Percentiles rank a stretch among this genome's conserved stretches.
These are phyloP conservation scores for Citrus medica DNA, from an alignment of 345 rosid species.

Conservation along the genomic window DNA sequence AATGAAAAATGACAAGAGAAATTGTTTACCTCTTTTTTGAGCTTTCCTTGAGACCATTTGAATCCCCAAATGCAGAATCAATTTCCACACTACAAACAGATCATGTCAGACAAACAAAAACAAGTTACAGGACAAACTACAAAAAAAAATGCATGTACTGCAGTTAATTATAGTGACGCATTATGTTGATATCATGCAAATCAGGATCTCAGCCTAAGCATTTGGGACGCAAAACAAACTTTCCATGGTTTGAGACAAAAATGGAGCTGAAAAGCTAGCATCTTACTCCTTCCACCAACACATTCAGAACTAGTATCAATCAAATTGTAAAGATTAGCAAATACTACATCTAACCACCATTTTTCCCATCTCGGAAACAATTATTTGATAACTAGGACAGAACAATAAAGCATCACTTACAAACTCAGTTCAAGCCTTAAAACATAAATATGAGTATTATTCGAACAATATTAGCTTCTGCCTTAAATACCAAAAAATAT, in stretches of 20 bases:
- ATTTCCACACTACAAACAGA: conserved; percentile 46
- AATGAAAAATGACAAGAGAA: not conserved
- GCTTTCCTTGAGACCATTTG: conserved; percentile 65
- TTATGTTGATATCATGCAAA: not conserved
- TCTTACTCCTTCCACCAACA: not conserved
- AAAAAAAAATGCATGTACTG: no score
- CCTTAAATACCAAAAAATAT: not conserved
- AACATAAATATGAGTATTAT: not conserved
- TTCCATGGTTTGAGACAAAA: not conserved
- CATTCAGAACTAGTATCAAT: not conserved
- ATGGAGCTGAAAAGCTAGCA: not conserved
- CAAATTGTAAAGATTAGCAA: not conserved
- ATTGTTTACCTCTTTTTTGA: conserved; percentile 71
- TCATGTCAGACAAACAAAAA: conserved; percentile 5
- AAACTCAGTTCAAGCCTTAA: not conserved
- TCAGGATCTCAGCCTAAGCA: not conserved
- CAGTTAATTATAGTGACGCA: not conserved
- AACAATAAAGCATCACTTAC: not conserved
- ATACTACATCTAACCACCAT: not conserved
- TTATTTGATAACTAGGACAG: not conserved
- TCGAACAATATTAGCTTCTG: not conserved
- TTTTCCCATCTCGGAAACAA: not conserved
- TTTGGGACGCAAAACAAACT: not conserved
- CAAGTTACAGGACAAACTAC: conserved; percentile 8
- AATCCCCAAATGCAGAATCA: conserved; percentile 70